Percentiles rank a stretch among this genome's conserved stretches.
Evolutionary conservation across 805 yeast species (phyloP).

Genomic region (Saccharomyces eubayanus): DNA sequence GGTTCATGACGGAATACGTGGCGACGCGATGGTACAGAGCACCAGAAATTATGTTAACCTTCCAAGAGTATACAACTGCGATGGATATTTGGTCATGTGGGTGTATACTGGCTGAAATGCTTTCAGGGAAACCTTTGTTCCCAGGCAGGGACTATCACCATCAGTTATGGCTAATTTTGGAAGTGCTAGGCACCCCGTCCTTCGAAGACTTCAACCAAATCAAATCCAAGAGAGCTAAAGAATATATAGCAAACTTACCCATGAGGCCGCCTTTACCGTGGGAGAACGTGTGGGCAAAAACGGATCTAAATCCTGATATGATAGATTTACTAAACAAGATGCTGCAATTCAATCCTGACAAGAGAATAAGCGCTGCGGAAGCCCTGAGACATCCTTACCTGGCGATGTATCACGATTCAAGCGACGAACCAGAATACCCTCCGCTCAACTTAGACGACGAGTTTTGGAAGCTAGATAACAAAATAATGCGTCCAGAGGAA

Average conservation of each 20-base stretch:
- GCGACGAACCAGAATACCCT: constrained; percentile 52
- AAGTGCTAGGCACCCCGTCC: constrained; percentile 63
- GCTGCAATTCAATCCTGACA: constrained; percentile 64
- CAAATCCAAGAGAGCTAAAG: constrained; percentile 67
- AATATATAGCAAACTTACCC: constrained; percentile 63
- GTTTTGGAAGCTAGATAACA: constrained; percentile 37
- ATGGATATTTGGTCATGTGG: constrained; percentile 80
- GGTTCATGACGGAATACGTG: constrained; percentile 68
- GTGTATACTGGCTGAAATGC: constrained; percentile 66
- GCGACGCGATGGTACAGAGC: constrained; percentile 84
- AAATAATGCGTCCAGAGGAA: constrained; percentile 42
- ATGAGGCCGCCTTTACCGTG: constrained; percentile 47
- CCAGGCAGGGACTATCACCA: constrained; percentile 71
- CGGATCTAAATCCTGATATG: constrained; percentile 36
- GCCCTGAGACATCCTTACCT: constrained; percentile 72
- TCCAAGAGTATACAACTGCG: constrained; percentile 64
- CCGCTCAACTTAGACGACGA: constrained; percentile 32
- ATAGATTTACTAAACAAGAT: constrained; percentile 60
- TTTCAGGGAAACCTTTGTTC: constrained; percentile 52
- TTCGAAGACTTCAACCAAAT: constrained; percentile 67
- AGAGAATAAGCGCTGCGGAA: constrained; percentile 64
- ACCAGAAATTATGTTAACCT: constrained; percentile 72
- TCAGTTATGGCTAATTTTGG: constrained; percentile 58
- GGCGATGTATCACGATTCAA: constrained; percentile 57
- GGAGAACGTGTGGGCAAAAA: constrained; percentile 22